Conservation (phyloP, 495 filamentous ascomycete genomes). For the Pseudoneurospora amorphoporcata region DNA sequence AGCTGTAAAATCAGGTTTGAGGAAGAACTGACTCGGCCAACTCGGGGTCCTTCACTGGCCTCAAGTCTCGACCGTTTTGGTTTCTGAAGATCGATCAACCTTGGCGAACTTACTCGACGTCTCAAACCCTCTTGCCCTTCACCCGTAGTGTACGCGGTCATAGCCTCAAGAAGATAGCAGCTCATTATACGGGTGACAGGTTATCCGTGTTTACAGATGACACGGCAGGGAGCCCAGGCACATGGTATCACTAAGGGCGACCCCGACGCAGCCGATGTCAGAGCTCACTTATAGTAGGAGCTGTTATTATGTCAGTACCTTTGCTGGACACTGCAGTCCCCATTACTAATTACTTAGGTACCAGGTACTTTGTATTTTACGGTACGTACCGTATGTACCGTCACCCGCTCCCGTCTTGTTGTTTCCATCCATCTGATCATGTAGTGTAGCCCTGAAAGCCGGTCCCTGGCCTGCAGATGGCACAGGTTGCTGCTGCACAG, state of each 20-base stretch:
- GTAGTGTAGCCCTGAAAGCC: slow-evolving; percentile 18
- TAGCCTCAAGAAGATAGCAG: background rate
- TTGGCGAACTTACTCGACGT: background rate
- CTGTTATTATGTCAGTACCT: slow-evolving; percentile 28
- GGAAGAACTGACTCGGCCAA: background rate
- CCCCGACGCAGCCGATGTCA: slow-evolving; percentile 34
- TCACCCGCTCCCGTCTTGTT: slow-evolving; percentile 16
- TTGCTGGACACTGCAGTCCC: background rate
- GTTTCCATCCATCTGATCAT: slow-evolving; percentile 33
- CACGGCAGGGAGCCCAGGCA: slow-evolving; percentile 9
- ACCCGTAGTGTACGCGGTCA: slow-evolving; percentile 1
- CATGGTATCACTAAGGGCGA: slow-evolving; percentile 21
- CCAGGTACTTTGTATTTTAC: slow-evolving; percentile 4
- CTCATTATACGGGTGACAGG: slow-evolving; percentile 6
- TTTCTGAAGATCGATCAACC: background rate
- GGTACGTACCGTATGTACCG: slow-evolving; percentile 10
- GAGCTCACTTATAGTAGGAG: slow-evolving; percentile 35
- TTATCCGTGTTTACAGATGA: slow-evolving; percentile 16
- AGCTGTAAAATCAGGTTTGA: background rate
- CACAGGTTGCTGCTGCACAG: slow-evolving; percentile 15
- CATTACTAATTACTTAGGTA: slow-evolving; percentile 8
- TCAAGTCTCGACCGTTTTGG: background rate
- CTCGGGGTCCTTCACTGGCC: background rate
- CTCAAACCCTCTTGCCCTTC: background rate
- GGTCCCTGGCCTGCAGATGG: slow-evolving; percentile 32